Conservation (phyloP, 2,329 filamentous ascomycete genomes). For the Coniosporium tulheliwenetii region DNA sequence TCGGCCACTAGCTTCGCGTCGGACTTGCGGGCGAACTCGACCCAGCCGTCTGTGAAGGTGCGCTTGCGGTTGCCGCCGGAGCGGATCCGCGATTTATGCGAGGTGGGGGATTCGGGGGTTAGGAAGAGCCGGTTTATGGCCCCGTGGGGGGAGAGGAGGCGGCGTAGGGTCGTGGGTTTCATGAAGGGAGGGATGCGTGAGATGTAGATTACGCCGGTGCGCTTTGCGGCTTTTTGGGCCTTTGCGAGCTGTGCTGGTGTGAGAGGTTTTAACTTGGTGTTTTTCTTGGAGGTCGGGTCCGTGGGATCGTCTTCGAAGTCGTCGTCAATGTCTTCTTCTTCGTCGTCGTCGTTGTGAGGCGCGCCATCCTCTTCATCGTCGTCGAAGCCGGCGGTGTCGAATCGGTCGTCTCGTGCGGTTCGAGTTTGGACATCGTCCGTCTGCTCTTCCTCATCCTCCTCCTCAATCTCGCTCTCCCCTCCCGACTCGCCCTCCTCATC, state of each 20-base stretch:
- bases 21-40: slow-evolving; percentile 62
- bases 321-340: slow-evolving; percentile 8
- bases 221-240: slow-evolving; percentile 48
- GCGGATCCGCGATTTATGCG: slow-evolving; percentile 50
- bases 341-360: slow-evolving; percentile 3
- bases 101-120: slow-evolving; percentile 54
- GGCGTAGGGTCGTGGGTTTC: slow-evolving; percentile 65
- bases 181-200: slow-evolving; percentile 79
- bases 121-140: slow-evolving; percentile 65
- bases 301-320: slow-evolving; percentile 2
- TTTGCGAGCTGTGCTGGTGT: slow-evolving; percentile 53
- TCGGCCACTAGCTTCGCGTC: slow-evolving; percentile 66
- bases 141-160: slow-evolving; percentile 61
- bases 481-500: slow-evolving; percentile 7
- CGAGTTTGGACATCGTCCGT: slow-evolving; percentile 1
- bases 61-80: slow-evolving; percentile 72
- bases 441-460: slow-evolving; percentile 14
- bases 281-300: slow-evolving; percentile 1
- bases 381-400: too few relatives aligned
- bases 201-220: slow-evolving; percentile 69
- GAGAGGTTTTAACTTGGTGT: slow-evolving; percentile 18
- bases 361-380: slow-evolving; percentile 9
- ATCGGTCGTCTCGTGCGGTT: too few relatives aligned
- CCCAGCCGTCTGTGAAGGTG: slow-evolving; percentile 72
- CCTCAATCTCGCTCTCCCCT: slow-evolving; percentile 6